Evolutionary conservation across 192 early-diverging fungal genomes (phyloP).

Genomic region (Rhizophagus prolifer): DNA sequence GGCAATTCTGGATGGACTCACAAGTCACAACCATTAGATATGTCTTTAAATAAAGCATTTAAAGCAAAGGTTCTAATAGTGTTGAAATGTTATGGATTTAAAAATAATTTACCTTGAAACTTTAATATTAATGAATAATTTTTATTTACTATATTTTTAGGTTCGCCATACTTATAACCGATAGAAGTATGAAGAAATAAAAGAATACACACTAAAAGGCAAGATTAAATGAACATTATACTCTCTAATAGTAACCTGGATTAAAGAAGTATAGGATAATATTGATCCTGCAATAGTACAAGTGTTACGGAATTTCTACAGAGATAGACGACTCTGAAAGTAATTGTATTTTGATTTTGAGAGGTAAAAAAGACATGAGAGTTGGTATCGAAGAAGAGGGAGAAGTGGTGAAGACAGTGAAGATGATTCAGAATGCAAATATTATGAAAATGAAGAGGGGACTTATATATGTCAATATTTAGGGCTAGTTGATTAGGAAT

Average conservation of each 20-base stretch:
- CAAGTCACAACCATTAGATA: not conserved
- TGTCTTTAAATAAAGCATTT: constrained; percentile 3
- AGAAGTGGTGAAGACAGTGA: not conserved
- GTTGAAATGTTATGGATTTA: not conserved
- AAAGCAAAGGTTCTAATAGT: not conserved
- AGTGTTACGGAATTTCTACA: not conserved
- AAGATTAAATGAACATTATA: not conserved
- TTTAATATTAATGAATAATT: no score
- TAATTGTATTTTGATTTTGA: not conserved
- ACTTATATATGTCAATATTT: not conserved
- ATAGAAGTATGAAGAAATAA: not conserved
- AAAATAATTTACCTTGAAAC: not conserved
- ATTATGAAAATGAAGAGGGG: not conserved
- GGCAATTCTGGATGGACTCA: not conserved
- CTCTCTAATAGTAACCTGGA: not conserved
- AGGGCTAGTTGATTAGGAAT: not conserved
- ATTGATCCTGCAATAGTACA: not conserved
- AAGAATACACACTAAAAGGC: not conserved
- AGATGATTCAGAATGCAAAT: not conserved
- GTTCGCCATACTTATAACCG: not conserved
- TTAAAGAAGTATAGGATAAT: not conserved
- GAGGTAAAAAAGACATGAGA: not conserved
- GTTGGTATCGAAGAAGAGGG: not conserved
- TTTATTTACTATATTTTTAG: not conserved
- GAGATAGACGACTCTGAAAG: not conserved